A percentile compares a stretch with the other conserved stretches of the same genome.
Evolutionary conservation across 352 stramenopile genomes (phyloP).

Genomic region (Phytophthora sp.): DNA sequence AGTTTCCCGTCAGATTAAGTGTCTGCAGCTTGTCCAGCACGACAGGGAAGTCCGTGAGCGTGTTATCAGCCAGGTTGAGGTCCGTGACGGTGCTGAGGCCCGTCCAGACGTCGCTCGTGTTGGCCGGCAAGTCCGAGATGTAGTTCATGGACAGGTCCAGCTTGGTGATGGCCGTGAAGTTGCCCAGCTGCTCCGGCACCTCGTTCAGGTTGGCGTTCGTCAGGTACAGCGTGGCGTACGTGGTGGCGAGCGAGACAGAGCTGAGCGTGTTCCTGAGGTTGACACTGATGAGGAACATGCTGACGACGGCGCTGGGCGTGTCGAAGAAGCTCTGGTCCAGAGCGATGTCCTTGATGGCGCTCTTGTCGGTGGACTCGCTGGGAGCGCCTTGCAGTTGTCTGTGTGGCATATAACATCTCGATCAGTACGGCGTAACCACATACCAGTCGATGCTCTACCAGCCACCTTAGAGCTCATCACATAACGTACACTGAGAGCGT

Average conservation of each 20-base stretch:
- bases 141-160: conserved; percentile 61
- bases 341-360: conserved; percentile 48
- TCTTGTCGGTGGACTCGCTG: conserved; percentile 36
- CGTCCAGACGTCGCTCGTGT: conserved; percentile 35
- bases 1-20: conserved; percentile 58
- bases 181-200: conserved; percentile 42
- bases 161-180: conserved; percentile 35
- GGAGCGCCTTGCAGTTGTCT: conserved; percentile 42
- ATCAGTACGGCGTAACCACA: conserved; percentile 1
- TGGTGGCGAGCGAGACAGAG: conserved; percentile 33
- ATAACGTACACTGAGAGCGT: conserved; percentile 53
- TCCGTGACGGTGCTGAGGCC: conserved; percentile 40
- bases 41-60: conserved; percentile 45
- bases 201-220: conserved; percentile 55
- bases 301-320: conserved; percentile 37
- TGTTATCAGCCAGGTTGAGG: conserved; percentile 49
- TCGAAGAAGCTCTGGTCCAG: conserved; percentile 65
- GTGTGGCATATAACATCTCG: conserved; percentile 3
- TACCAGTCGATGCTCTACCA: conserved; percentile 3
- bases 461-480: not conserved
- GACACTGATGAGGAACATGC: conserved; percentile 45
- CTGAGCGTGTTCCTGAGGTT: conserved; percentile 45
- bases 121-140: conserved; percentile 45
- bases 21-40: conserved; percentile 37
- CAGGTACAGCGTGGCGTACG: conserved; percentile 39